Percentiles rank a stretch among this genome's conserved stretches.
Conservation (phyloP, 2,329 filamentous ascomycete species). For the Dothideomycetes sp. region DNA sequence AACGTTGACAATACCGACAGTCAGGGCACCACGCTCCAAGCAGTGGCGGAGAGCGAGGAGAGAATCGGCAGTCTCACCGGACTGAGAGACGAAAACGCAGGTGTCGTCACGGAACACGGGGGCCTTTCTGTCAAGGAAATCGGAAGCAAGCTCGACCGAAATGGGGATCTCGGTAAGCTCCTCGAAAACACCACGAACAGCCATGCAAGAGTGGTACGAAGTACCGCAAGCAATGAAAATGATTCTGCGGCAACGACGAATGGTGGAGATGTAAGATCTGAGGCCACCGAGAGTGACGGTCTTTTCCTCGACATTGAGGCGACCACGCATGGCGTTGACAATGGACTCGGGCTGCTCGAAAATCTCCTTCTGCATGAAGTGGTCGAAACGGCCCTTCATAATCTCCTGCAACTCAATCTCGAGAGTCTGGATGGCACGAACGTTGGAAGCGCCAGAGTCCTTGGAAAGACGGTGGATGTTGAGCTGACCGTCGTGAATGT, state of each 20-base stretch:
- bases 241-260: conserved; percentile 90
- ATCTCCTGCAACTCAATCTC: conserved; percentile 99
- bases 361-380: conserved; percentile 99
- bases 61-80: conserved; percentile 95
- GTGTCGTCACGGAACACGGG: conserved; percentile 99
- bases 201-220: conserved; percentile 98
- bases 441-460: conserved; percentile 91
- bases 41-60: conserved; percentile 96
- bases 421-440: conserved; percentile 94
- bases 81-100: conserved; percentile 97
- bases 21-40: conserved; percentile 91
- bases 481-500: conserved; percentile 96
- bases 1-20: conserved; percentile 96
- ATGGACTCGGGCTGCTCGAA: conserved; percentile 99
- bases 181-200: conserved; percentile 93
- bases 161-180: conserved; percentile 98
- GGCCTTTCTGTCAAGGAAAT: conserved; percentile 93
- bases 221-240: conserved; percentile 99
- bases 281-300: conserved; percentile 91
- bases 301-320: conserved; percentile 88
- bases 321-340: conserved; percentile 99
- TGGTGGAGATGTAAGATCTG: conserved; percentile 91
- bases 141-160: conserved; percentile 89
- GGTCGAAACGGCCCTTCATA: conserved; percentile 99
- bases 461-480: conserved; percentile 98